Evolutionary conservation across 2,329 filamentous ascomycete genomes (phyloP).

Genomic region (Aspergillaceae sp.): DNA sequence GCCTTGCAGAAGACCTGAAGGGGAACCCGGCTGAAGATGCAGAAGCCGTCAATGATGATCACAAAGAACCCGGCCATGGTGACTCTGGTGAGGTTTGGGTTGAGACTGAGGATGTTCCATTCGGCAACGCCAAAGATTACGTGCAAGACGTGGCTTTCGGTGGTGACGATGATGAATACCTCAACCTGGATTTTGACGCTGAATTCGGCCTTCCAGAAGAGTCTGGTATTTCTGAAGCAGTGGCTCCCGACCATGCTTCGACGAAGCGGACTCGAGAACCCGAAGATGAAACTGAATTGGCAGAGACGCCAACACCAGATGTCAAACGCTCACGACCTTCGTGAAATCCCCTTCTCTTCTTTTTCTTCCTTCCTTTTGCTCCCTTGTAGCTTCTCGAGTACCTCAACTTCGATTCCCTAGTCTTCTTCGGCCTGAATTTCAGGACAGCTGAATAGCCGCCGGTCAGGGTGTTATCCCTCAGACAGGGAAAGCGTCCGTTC

Average conservation of each 20-base stretch:
- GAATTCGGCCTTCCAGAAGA: slow-evolving; percentile 11
- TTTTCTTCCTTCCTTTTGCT: background rate
- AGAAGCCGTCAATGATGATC: slow-evolving; percentile 4
- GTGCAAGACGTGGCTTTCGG: slow-evolving; percentile 18
- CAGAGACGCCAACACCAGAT: slow-evolving; percentile 26
- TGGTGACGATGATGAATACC: slow-evolving; percentile 26
- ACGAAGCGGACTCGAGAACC: slow-evolving; percentile 28
- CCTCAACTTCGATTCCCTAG: background rate
- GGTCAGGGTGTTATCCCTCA: too few species aligned
- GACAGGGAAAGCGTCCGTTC: too few species aligned
- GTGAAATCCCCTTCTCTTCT: slow-evolving; percentile 13
- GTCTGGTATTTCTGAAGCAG: slow-evolving; percentile 10
- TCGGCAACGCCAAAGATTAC: slow-evolving; percentile 8
- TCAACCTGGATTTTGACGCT: slow-evolving; percentile 21
- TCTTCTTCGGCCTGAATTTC: background rate
- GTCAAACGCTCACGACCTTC: slow-evolving; percentile 47
- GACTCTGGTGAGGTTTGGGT: slow-evolving; percentile 9
- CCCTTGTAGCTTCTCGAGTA: background rate
- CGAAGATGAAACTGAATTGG: slow-evolving; percentile 27
- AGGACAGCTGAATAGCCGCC: too few species aligned
- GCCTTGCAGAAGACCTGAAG: slow-evolving; percentile 25
- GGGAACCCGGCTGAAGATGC: slow-evolving; percentile 15
- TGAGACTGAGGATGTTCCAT: slow-evolving; percentile 9
- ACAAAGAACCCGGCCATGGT: slow-evolving; percentile 6
- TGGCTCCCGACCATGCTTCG: slow-evolving; percentile 8